These are phyloP conservation scores for Aspergillus pseudoviridinutans DNA, from an alignment of 2,329 filamentous ascomycete species.

Conservation along the genomic window DNA sequence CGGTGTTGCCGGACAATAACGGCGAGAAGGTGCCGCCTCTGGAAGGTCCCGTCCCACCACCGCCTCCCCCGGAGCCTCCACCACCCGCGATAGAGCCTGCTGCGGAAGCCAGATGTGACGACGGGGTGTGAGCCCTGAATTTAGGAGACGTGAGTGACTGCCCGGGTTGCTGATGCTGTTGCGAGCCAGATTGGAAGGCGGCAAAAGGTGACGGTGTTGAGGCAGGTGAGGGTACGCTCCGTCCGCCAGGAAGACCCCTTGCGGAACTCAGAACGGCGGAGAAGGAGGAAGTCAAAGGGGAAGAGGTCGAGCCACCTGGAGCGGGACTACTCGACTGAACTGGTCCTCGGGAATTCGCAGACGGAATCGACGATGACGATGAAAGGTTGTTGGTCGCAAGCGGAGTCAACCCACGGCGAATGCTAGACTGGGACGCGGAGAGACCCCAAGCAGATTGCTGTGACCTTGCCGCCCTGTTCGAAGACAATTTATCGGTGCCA, in stretches of 20 bases:
- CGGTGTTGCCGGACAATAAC: slow-evolving; percentile 53
- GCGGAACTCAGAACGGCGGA: slow-evolving; percentile 50
- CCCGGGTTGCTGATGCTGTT: slow-evolving; percentile 48
- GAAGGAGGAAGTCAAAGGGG: slow-evolving; percentile 51
- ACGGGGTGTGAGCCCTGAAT: slow-evolving; percentile 52
- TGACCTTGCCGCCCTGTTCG: slow-evolving; percentile 40
- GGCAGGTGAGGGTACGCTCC: slow-evolving; percentile 51
- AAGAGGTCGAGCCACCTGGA: slow-evolving; percentile 47
- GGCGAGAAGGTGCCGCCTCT: slow-evolving; percentile 59
- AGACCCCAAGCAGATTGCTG: slow-evolving; percentile 57
- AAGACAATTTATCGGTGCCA: slow-evolving; percentile 46
- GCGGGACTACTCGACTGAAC: slow-evolving; percentile 47
- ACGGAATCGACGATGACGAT: slow-evolving; percentile 33
- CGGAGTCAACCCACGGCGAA: slow-evolving; percentile 56
- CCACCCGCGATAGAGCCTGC: slow-evolving; percentile 51
- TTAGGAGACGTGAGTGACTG: slow-evolving; percentile 55
- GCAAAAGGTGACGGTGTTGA: slow-evolving; percentile 54
- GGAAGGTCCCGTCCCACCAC: slow-evolving; percentile 52
- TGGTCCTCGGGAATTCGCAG: slow-evolving; percentile 41
- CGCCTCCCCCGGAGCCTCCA: slow-evolving; percentile 47
- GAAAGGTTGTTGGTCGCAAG: slow-evolving; percentile 52
- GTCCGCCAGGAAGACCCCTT: slow-evolving; percentile 48
- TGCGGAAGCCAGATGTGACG: slow-evolving; percentile 55
- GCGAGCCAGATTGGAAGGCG: slow-evolving; percentile 51
- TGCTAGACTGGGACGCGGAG: slow-evolving; percentile 51